phyloP scores from a whole-genome alignment of 2,329 filamentous ascomycete species.

The Colletotrichum noveboracense region DNA sequence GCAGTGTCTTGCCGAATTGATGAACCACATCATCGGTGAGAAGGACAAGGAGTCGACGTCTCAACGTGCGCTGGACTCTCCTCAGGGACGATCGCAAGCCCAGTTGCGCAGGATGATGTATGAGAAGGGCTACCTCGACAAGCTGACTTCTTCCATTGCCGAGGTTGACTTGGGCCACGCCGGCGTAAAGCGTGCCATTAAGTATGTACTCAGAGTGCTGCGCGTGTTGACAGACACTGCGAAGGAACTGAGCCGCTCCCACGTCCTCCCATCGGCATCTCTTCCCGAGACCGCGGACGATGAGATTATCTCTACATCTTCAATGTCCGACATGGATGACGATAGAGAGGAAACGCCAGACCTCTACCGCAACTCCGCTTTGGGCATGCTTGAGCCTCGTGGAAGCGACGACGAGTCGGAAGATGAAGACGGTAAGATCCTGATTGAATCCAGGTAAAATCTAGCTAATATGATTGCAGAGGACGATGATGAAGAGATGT shows the following conservation, averaged over 20 bases:
- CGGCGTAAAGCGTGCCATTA: constrained; percentile 90
- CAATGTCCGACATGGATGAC: constrained; percentile 85
- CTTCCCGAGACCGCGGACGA: constrained; percentile 78
- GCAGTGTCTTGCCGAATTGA: constrained; percentile 86
- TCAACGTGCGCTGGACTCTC: constrained; percentile 32
- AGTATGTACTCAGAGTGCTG: constrained; percentile 91
- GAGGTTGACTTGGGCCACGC: constrained; percentile 97
- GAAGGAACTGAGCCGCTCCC: constrained; percentile 81
- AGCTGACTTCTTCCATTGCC: constrained; percentile 88
- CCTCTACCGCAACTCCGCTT: constrained; percentile 92
- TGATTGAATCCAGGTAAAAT: background rate
- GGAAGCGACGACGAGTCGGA: constrained; percentile 84
- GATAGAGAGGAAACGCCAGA: constrained; percentile 95
- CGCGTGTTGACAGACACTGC: constrained; percentile 88
- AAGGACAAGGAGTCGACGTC: constrained; percentile 66
- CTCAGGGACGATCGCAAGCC: constrained; percentile 67
- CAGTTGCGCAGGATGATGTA: constrained; percentile 96
- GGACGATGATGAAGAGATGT: constrained; percentile 88
- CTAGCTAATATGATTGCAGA: constrained; percentile 30
- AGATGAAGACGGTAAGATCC: constrained; percentile 64
- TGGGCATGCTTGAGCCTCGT: constrained; percentile 90
- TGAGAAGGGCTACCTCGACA: constrained; percentile 92
- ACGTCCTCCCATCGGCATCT: constrained; percentile 71
- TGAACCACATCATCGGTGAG: constrained; percentile 88
- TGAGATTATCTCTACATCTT: constrained; percentile 86